A percentile compares a stretch with the other conserved stretches of the same genome.
Conservation (phyloP, 2,329 filamentous ascomycete species). For the Decorospora gaudefroyi region DNA sequence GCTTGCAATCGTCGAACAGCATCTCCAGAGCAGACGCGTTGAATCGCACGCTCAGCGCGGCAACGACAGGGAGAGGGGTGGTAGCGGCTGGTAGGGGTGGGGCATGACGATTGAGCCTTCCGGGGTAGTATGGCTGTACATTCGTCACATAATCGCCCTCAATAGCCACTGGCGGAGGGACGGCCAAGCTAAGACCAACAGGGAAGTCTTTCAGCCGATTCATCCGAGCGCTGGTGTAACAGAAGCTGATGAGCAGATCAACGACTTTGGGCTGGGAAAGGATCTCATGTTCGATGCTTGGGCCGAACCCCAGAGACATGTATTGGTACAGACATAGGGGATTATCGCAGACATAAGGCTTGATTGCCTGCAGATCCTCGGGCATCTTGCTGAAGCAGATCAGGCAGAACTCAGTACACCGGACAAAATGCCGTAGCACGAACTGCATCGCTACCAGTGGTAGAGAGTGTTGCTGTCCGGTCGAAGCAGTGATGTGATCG, state of each 20-base stretch:
- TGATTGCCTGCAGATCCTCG: constrained; percentile 69
- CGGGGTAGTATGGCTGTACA: neutral
- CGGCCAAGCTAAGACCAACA: constrained; percentile 59
- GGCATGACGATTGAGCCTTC: neutral
- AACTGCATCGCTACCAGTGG: constrained; percentile 72
- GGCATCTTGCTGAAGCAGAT: constrained; percentile 75
- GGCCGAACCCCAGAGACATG: constrained; percentile 81
- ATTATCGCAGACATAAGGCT: constrained; percentile 74
- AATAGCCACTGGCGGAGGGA: constrained; percentile 49
- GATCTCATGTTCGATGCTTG: constrained; percentile 84
- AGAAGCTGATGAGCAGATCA: constrained; percentile 82
- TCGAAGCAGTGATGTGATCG: constrained; percentile 55
- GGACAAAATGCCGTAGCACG: constrained; percentile 73
- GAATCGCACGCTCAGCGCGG: constrained; percentile 29
- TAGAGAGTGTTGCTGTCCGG: constrained; percentile 53
- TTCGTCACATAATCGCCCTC: constrained; percentile 18
- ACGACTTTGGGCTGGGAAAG: constrained; percentile 78
- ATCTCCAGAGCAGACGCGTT: constrained; percentile 51
- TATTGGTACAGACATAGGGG: constrained; percentile 85
- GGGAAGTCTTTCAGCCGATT: constrained; percentile 60
- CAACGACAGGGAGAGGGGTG: neutral
- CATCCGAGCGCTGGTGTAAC: constrained; percentile 63
- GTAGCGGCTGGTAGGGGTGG: neutral
- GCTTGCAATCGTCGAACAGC: constrained; percentile 44
- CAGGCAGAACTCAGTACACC: constrained; percentile 84